Percentiles rank a stretch among this genome's conserved stretches.
Conservation (phyloP, 1,139 yeast species). For the Hemisphaericaspora subhashii region DNA sequence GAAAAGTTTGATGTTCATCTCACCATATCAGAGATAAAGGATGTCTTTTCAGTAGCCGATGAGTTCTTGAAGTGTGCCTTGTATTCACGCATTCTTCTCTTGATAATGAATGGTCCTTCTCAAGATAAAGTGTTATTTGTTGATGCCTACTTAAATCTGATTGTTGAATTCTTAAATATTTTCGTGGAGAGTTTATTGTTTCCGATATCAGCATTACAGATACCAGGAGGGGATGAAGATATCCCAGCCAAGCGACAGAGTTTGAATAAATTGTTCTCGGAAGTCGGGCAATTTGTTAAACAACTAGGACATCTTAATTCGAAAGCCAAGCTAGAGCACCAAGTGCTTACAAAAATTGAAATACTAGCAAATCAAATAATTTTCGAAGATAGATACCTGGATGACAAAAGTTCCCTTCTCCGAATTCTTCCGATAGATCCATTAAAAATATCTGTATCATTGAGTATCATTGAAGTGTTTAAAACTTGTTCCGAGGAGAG, state of each 20-base stretch:
- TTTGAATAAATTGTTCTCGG: conserved; percentile 5
- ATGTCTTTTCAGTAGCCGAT: not conserved
- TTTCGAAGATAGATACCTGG: conserved; percentile 9
- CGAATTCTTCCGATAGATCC: conserved; percentile 9
- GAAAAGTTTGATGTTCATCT: not conserved
- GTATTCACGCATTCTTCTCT: conserved; percentile 42
- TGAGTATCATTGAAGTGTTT: conserved; percentile 34
- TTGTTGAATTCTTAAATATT: conserved; percentile 34
- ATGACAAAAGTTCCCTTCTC: conserved; percentile 6
- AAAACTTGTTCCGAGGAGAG: conserved; percentile 50
- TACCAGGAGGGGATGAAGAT: not conserved
- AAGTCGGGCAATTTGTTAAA: conserved; percentile 9
- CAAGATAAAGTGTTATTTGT: conserved; percentile 43
- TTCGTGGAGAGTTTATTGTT: conserved; percentile 34
- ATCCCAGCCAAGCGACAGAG: not conserved
- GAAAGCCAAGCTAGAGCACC: conserved; percentile 10
- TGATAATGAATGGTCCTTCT: conserved; percentile 39
- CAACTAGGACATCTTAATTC: conserved; percentile 9
- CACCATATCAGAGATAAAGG: not conserved
- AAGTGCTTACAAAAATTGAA: conserved; percentile 12
- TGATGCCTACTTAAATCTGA: conserved; percentile 43
- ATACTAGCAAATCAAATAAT: conserved; percentile 7
- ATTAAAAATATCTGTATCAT: conserved; percentile 9
- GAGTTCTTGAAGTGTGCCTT: conserved; percentile 25
- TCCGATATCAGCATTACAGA: conserved; percentile 13